Evolutionary conservation across 129 eudicot genomes (phyloP).

Genomic region (Dittrichia graveolens): DNA sequence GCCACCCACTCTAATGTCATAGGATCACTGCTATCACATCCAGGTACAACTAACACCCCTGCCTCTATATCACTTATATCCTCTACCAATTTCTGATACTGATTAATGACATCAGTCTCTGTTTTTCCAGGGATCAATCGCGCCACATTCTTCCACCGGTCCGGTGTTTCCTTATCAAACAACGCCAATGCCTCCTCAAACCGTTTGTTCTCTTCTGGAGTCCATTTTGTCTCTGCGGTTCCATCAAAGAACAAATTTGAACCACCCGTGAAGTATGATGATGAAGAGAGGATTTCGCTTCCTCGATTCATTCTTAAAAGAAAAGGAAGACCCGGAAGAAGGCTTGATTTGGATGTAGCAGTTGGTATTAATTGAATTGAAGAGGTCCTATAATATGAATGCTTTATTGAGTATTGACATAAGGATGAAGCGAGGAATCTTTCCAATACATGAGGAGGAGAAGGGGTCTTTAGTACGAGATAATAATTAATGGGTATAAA

Average conservation of each 20-base stretch:
- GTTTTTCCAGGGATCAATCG: constrained; percentile 79
- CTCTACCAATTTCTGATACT: constrained; percentile 64
- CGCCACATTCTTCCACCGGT: constrained; percentile 85
- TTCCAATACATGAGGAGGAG: constrained; percentile 48
- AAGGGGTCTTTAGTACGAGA: too few relatives aligned
- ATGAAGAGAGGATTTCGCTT: constrained; percentile 33
- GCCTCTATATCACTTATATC: constrained; percentile 88
- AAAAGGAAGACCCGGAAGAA: constrained; percentile 8
- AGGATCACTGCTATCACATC: constrained; percentile 39
- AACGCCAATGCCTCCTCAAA: constrained; percentile 79
- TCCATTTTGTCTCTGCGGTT: constrained; percentile 57
- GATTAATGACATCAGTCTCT: constrained; percentile 66
- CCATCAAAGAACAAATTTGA: constrained; percentile 62
- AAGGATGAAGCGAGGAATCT: constrained; percentile 55
- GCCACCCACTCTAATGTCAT: constrained; percentile 62
- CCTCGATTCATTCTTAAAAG: constrained; percentile 34
- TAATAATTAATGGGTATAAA: too few relatives aligned
- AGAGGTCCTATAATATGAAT: constrained; percentile 23
- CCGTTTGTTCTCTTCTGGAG: constrained; percentile 72
- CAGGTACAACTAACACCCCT: constrained; percentile 60
- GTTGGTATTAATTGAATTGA: too few relatives aligned
- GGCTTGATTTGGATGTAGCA: neutral
- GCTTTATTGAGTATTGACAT: constrained; percentile 21
- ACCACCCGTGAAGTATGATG: constrained; percentile 30
- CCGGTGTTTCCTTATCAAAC: constrained; percentile 74